Evolutionary conservation across 441 rosid genomes (phyloP).

Genomic region (Sinapis alba): DNA sequence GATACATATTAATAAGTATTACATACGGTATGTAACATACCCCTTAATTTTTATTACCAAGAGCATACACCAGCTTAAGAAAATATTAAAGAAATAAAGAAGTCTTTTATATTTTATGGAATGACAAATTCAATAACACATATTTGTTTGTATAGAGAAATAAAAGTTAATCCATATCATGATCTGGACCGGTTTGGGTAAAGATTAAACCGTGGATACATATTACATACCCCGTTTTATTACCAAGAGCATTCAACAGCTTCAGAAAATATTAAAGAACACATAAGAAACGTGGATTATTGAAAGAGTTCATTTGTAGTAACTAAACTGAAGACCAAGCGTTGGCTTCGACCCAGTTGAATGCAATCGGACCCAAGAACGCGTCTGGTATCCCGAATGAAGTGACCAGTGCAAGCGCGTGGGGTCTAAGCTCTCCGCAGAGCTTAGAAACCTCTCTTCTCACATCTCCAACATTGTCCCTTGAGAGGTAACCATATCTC

Average conservation of each 20-base stretch:
- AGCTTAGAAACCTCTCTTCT: slow-evolving; percentile 68
- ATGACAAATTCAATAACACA: too few species aligned
- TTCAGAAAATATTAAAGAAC: not conserved
- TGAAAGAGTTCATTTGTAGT: slow-evolving; percentile 17
- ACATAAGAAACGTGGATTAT: not conserved
- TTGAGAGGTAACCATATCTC: slow-evolving; percentile 70
- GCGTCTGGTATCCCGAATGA: slow-evolving; percentile 85
- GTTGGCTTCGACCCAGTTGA: slow-evolving; percentile 87
- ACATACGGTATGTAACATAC: too few species aligned
- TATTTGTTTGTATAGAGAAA: too few species aligned
- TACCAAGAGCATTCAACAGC: slow-evolving; percentile 14
- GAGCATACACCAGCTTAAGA: too few species aligned
- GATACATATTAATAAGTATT: not conserved
- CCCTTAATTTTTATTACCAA: too few species aligned
- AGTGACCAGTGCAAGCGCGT: slow-evolving; percentile 72
- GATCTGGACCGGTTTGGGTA: not conserved
- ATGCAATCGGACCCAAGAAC: slow-evolving; percentile 84
- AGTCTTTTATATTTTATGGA: too few species aligned
- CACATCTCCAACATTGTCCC: slow-evolving; percentile 57
- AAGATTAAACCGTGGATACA: not conserved
- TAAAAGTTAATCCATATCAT: too few species aligned
- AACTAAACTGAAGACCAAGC: slow-evolving; percentile 64
- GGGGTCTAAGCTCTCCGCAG: slow-evolving; percentile 80
- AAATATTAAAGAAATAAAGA: not conserved
- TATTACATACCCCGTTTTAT: slow-evolving; percentile 18